phyloP scores from a whole-genome alignment of 192 early-diverging fungal species.

The Entophlyctis helioformis region DNA sequence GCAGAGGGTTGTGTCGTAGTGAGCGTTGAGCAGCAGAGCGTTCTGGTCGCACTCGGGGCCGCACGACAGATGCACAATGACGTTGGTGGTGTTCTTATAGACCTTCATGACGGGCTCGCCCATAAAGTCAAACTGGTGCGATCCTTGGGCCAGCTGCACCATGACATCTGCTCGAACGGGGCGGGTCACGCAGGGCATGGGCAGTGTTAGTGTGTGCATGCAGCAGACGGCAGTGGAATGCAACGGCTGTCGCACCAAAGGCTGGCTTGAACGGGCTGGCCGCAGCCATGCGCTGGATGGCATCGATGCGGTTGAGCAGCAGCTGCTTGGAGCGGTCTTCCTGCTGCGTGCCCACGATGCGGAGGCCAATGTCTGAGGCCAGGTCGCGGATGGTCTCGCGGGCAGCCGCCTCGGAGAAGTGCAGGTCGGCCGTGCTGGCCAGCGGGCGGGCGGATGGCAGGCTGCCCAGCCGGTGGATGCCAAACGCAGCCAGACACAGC shows the following conservation, averaged over 20 bases:
- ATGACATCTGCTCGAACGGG: conserved; percentile 50
- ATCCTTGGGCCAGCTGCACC: conserved; percentile 46
- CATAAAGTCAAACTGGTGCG: conserved; percentile 64
- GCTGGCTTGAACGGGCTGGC: conserved; percentile 14
- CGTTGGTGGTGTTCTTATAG: conserved; percentile 61
- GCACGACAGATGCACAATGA: conserved; percentile 59
- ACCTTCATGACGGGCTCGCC: conserved; percentile 44
- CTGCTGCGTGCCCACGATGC: conserved; percentile 40
- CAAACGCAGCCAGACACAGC: no score
- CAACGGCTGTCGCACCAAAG: no score
- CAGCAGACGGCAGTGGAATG: no score
- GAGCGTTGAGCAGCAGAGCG: conserved; percentile 57
- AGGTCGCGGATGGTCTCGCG: conserved; percentile 33
- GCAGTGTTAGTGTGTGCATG: no score
- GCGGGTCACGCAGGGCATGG: no score
- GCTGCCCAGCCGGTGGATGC: no score
- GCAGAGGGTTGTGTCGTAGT: conserved; percentile 55
- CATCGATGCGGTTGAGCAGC: no score
- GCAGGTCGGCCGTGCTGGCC: no score
- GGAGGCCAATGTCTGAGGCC: conserved; percentile 42
- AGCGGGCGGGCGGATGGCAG: no score
- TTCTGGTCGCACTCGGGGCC: conserved; percentile 49
- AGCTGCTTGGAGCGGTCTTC: conserved; percentile 32
- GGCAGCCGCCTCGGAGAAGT: conserved; percentile 45
- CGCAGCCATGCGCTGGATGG: not conserved